A percentile compares a stretch with the other conserved stretches of the same genome.
phyloP scores from a whole-genome alignment of 1,284 basidiomycete genomes.

The Leccinum holopus region DNA sequence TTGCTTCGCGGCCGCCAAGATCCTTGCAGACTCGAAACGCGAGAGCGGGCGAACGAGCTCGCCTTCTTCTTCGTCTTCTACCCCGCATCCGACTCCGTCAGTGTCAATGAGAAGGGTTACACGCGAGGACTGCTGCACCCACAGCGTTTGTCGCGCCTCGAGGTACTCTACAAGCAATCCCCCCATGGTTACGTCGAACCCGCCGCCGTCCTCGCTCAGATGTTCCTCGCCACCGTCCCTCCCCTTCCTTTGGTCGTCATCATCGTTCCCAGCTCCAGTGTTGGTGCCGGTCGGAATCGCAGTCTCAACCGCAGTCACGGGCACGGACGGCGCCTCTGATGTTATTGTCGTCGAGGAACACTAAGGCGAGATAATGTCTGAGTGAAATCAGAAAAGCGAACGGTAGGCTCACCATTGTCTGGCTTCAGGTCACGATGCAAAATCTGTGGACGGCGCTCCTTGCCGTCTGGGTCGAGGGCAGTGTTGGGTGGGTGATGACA shows the following conservation, averaged over 20 bases:
- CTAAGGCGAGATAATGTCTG: constrained; percentile 39
- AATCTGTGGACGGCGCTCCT: constrained; percentile 69
- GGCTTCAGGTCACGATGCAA: constrained; percentile 95
- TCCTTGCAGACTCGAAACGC: constrained; percentile 26
- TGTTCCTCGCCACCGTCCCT: background rate
- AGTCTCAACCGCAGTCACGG: background rate
- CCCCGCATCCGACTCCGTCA: background rate
- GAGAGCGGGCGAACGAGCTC: constrained; percentile 30
- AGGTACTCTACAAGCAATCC: constrained; percentile 27
- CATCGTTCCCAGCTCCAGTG: background rate
- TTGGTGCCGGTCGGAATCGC: background rate
- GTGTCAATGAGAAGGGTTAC: constrained; percentile 12
- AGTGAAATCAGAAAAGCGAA: background rate
- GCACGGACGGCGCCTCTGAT: background rate
- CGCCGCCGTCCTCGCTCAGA: constrained; percentile 2
- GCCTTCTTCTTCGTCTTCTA: constrained; percentile 6
- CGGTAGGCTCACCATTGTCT: constrained; percentile 75
- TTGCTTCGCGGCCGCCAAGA: constrained; percentile 17
- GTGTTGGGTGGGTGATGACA: constrained; percentile 80
- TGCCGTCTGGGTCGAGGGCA: constrained; percentile 42
- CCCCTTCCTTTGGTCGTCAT: background rate
- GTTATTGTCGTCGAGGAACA: constrained; percentile 81
- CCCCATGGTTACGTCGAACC: constrained; percentile 29
- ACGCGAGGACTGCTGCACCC: constrained; percentile 7
- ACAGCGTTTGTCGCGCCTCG: constrained; percentile 16